phyloP scores from a whole-genome alignment of 371 early-diverging fungal species.

The Vairimorpha ceranae region DNA sequence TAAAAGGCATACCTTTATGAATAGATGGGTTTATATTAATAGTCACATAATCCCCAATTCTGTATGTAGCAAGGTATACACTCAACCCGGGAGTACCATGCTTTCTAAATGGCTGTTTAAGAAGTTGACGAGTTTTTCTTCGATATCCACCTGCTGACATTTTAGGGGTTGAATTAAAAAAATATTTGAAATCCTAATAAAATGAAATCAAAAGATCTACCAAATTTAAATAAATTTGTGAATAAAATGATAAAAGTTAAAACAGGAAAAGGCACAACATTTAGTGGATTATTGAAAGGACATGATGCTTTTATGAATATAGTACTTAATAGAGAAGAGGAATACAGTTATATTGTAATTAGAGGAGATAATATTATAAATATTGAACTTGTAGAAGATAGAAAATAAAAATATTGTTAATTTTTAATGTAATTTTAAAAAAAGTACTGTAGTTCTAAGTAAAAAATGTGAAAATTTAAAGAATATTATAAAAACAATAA shows the following conservation, averaged over 20 bases:
- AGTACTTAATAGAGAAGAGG: neutral
- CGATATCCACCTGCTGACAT: slow-evolving; percentile 69
- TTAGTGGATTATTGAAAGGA: neutral
- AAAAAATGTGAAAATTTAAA: no score
- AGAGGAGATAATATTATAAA: neutral
- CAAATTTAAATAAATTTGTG: neutral
- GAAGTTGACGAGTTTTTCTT: slow-evolving; percentile 94
- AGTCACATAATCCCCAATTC: slow-evolving; percentile 94
- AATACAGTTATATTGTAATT: neutral
- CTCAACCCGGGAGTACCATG: slow-evolving; percentile 75
- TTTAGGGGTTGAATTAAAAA: slow-evolving; percentile 18
- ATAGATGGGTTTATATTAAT: slow-evolving; percentile 88
- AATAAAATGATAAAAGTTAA: neutral
- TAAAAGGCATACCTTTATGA: slow-evolving; percentile 99
- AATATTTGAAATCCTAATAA: neutral
- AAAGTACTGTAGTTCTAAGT: no score
- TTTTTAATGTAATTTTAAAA: no score
- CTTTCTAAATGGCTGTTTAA: slow-evolving; percentile 86
- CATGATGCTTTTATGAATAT: slow-evolving; percentile 10
- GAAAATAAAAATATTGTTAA: no score
- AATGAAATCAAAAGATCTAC: slow-evolving; percentile 1
- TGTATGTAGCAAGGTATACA: slow-evolving; percentile 89
- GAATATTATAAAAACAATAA: no score
- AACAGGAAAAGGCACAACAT: neutral
- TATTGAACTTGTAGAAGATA: neutral